These are phyloP conservation scores for Platanus orientalis DNA, from an alignment of 164 flowering plant genomes.

Conservation along the genomic window DNA sequence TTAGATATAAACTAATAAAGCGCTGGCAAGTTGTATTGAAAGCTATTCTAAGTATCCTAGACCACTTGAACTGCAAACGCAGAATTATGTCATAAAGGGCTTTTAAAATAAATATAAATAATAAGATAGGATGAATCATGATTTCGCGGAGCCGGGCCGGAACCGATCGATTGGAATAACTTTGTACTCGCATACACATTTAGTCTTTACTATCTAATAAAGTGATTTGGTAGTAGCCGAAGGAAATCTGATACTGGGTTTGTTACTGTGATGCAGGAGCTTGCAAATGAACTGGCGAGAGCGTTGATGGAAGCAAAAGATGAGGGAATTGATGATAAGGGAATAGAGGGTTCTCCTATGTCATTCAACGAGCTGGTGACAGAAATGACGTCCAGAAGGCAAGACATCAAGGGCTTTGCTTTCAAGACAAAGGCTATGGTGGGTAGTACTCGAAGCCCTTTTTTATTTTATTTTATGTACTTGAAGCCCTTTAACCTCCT, in stretches of 20 bases:
- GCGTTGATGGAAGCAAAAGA: conserved; percentile 43
- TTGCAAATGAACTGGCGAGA: conserved; percentile 50
- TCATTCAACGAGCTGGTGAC: conserved; percentile 59
- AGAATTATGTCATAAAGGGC: no score
- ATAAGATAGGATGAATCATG: no score
- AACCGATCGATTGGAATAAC: no score
- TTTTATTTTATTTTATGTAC: neutral
- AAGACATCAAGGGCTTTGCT: conserved; percentile 54
- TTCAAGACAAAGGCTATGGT: conserved; percentile 66
- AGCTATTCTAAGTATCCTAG: no score
- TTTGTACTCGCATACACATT: no score
- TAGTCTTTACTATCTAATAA: no score
- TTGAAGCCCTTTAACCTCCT: neutral
- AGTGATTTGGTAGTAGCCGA: no score
- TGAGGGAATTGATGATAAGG: neutral
- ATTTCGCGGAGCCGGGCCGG: no score
- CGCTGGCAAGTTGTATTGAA: no score
- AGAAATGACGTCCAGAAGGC: conserved; percentile 41
- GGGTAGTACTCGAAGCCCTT: neutral
- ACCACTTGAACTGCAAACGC: no score
- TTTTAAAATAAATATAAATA: no score
- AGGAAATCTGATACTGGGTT: neutral
- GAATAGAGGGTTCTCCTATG: conserved; percentile 18
- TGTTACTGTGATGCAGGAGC: conserved; percentile 21
- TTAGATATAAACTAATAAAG: no score